Percentiles rank a stretch among this genome's conserved stretches.
Evolutionary conservation across 2,329 filamentous ascomycete species (phyloP).

Genomic region (Arthrobotrys musiformis): DNA sequence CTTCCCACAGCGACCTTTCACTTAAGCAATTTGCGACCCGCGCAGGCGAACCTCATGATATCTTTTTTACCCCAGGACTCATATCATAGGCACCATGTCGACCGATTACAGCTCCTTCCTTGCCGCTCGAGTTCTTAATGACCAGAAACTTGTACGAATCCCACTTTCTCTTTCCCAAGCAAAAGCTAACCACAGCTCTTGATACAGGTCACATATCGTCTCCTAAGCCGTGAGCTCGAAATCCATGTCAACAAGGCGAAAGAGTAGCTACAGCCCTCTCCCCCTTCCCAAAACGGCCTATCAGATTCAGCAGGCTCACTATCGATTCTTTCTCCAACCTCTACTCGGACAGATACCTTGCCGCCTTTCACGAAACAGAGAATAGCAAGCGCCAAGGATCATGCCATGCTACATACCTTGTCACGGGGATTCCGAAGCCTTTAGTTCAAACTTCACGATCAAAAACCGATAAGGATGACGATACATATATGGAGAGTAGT

Average conservation of each 20-base stretch:
- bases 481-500: conserved; percentile 70
- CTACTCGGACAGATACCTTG: conserved; percentile 84
- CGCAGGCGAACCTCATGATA: not conserved
- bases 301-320: conserved; percentile 37
- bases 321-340: not conserved
- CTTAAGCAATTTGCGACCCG: conserved; percentile 10
- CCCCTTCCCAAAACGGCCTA: conserved; percentile 20
- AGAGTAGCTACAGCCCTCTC: conserved; percentile 70
- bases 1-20: conserved; percentile 27
- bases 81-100: conserved; percentile 21
- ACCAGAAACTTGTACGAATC: conserved; percentile 40
- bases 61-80: not conserved
- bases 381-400: conserved; percentile 78
- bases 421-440: conserved; percentile 71
- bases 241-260: conserved; percentile 90
- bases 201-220: conserved; percentile 83
- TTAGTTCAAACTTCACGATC: not conserved
- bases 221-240: conserved; percentile 82
- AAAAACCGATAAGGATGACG: conserved; percentile 71
- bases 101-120: conserved; percentile 52
- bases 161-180: not conserved
- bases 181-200: conserved; percentile 1
- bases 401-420: conserved; percentile 90
- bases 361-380: conserved; percentile 71
- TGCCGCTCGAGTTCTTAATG: conserved; percentile 50